These are phyloP conservation scores for Daldinia childiae DNA, from an alignment of 495 filamentous ascomycete species.

Conservation along the genomic window DNA sequence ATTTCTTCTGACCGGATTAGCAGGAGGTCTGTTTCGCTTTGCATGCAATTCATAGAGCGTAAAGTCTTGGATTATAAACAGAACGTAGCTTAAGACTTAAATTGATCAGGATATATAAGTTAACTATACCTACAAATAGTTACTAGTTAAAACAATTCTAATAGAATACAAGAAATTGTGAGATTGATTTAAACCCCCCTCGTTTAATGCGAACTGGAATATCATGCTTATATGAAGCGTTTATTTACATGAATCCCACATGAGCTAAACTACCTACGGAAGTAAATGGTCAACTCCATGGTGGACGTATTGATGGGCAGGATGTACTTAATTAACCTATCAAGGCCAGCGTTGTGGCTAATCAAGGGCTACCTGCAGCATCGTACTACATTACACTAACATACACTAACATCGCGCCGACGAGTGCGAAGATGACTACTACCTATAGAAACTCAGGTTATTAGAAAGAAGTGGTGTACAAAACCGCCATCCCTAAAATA, in stretches of 20 bases:
- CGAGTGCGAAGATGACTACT: neutral
- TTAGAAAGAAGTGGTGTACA: neutral
- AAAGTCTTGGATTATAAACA: neutral
- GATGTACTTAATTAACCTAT: neutral
- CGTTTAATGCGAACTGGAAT: neutral
- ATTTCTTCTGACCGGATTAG: neutral
- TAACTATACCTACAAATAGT: neutral
- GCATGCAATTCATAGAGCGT: neutral
- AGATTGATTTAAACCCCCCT: neutral
- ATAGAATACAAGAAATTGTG: neutral
- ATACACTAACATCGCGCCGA: too few relatives aligned
- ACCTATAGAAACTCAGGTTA: neutral
- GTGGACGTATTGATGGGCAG: neutral
- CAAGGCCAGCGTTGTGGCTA: too few relatives aligned
- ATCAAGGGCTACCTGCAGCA: neutral
- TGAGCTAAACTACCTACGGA: neutral
- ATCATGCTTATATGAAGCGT: neutral
- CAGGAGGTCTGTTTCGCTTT: neutral
- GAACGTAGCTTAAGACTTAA: neutral
- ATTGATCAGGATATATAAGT: neutral
- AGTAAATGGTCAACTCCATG: neutral
- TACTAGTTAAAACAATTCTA: too few relatives aligned
- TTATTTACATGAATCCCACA: neutral
- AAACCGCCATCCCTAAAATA: neutral
- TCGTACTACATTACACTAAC: neutral